A percentile compares a stretch with the other conserved stretches of the same genome.
Conservation (phyloP, 495 filamentous ascomycete genomes). For the Tirmania nivea region DNA sequence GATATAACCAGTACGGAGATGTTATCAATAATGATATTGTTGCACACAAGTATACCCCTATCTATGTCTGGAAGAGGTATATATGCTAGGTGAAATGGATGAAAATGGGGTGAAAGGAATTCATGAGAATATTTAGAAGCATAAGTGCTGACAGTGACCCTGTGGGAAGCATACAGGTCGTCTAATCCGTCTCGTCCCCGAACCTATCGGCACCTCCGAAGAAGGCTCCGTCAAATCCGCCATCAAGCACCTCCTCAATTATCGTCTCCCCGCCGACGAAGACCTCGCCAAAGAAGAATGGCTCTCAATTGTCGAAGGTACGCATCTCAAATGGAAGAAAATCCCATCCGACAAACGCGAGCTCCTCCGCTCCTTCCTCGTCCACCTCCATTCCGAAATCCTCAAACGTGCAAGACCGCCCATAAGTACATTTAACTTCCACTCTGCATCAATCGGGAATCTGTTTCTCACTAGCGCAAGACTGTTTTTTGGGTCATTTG, state of each 20-base stretch:
- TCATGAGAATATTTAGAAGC: no score
- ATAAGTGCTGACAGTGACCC: no score
- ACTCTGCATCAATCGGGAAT: constrained; percentile 76
- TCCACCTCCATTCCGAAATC: constrained; percentile 72
- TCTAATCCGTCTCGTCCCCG: constrained; percentile 74
- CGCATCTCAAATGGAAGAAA: constrained; percentile 45
- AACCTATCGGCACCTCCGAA: constrained; percentile 33
- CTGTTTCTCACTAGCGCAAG: constrained; percentile 73
- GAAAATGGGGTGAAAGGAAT: no score
- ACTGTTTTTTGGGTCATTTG: constrained; percentile 61
- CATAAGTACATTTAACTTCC: constrained; percentile 64
- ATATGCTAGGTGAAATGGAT: no score
- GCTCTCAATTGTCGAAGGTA: constrained; percentile 72
- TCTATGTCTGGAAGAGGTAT: no score
- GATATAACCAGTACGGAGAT: no score
- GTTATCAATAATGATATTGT: no score
- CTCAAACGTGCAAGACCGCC: constrained; percentile 56
- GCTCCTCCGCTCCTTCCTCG: constrained; percentile 76
- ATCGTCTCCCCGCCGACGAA: constrained; percentile 44
- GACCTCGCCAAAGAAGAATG: constrained; percentile 43
- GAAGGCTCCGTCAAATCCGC: constrained; percentile 26
- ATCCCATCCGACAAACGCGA: constrained; percentile 74
- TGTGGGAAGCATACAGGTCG: constrained; percentile 33
- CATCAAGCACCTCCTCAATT: constrained; percentile 64
- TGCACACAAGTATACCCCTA: no score